phyloP scores from a whole-genome alignment of 192 early-diverging fungal genomes.

The Rhizoclosmatium globosum region DNA sequence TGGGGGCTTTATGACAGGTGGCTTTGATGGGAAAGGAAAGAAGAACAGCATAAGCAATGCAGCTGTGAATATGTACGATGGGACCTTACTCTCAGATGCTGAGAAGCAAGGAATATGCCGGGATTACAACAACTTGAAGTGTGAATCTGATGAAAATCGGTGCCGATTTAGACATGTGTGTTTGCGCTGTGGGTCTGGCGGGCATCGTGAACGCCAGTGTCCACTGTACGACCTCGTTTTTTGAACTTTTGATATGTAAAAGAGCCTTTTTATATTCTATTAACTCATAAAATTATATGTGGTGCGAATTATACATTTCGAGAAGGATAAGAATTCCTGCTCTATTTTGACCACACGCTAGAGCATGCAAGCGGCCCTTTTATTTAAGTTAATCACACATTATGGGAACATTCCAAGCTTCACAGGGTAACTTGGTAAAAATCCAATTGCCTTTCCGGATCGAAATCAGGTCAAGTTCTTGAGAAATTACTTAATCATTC shows the following conservation, averaged over 20 bases:
- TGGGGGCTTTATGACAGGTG: not conserved
- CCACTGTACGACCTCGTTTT: constrained; percentile 3
- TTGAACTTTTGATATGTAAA: not conserved
- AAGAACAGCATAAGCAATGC: constrained; percentile 2
- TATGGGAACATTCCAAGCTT: too few species aligned
- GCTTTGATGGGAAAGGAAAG: constrained; percentile 6
- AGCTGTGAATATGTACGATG: constrained; percentile 3
- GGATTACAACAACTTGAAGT: constrained; percentile 44
- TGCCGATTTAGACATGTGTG: constrained; percentile 42
- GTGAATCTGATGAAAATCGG: constrained; percentile 20
- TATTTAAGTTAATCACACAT: too few species aligned
- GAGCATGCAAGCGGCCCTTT: too few species aligned
- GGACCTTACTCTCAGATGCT: constrained; percentile 23
- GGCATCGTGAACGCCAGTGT: constrained; percentile 37
- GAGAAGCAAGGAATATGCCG: constrained; percentile 37
- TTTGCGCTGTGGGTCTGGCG: constrained; percentile 25
- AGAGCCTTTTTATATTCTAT: too few species aligned
- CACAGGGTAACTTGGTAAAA: too few species aligned
- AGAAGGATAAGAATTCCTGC: too few species aligned
- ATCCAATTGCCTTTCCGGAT: too few species aligned
- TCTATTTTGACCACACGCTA: too few species aligned
- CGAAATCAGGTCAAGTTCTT: too few species aligned
- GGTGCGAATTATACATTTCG: too few species aligned
- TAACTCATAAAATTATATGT: too few species aligned
- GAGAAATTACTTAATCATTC: too few species aligned